Conservation (phyloP, 1,139 yeast genomes). For the Kurtzmaniella natalensis region DNA sequence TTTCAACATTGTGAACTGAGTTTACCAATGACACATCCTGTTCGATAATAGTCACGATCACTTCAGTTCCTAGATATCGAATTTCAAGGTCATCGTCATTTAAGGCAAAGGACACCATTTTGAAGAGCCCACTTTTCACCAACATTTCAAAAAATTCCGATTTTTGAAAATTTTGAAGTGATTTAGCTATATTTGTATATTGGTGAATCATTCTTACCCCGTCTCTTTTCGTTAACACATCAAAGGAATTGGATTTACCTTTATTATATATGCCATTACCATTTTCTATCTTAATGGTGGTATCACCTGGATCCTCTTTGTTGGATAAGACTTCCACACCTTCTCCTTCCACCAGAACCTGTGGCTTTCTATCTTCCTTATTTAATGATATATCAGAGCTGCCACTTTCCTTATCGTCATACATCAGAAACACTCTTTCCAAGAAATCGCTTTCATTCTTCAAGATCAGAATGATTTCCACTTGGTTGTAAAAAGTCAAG, state of each 20-base stretch:
- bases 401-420: constrained; percentile 19
- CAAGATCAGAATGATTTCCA: constrained; percentile 63
- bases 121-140: constrained; percentile 65
- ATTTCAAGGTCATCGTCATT: constrained; percentile 46
- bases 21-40: constrained; percentile 72
- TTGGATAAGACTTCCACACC: not conserved
- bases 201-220: constrained; percentile 82
- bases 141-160: constrained; percentile 61
- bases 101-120: constrained; percentile 69
- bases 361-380: not conserved
- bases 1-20: constrained; percentile 23
- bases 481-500: constrained; percentile 65
- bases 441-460: constrained; percentile 39
- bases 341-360: not conserved
- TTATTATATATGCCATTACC: constrained; percentile 1
- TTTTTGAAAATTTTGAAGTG: constrained; percentile 60
- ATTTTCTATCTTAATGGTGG: not conserved
- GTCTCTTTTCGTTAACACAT: constrained; percentile 38
- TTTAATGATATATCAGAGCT: not conserved
- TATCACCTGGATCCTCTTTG: not conserved
- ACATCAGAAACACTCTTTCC: constrained; percentile 54
- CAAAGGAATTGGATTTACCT: constrained; percentile 1
- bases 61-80: constrained; percentile 75
- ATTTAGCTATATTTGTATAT: constrained; percentile 70
- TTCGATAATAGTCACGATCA: constrained; percentile 76